Conservation (phyloP, 768 basidiomycete species). For the Boletus reticulatus region DNA sequence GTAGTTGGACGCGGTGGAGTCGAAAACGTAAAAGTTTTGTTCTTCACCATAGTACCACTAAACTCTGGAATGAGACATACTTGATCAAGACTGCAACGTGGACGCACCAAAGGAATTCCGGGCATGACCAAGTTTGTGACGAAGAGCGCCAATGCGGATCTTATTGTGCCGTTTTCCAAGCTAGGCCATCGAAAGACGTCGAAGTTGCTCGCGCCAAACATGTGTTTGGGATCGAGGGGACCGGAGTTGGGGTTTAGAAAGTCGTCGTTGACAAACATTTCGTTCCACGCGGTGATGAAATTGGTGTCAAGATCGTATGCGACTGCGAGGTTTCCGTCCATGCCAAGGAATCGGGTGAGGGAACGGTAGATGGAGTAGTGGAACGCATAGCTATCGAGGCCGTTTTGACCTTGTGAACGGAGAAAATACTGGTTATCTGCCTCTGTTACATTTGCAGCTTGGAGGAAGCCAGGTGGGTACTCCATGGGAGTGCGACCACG, state of each 20-base stretch:
- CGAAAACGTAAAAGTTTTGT: conserved; percentile 84
- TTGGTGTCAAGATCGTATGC: conserved; percentile 83
- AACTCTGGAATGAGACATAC: neutral
- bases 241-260: conserved; percentile 72
- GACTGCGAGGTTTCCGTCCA: conserved; percentile 93
- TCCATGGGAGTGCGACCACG: conserved; percentile 83
- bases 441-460: conserved; percentile 65
- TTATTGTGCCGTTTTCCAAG: conserved; percentile 78
- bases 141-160: conserved; percentile 74
- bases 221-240: conserved; percentile 75
- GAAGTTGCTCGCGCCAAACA: conserved; percentile 93
- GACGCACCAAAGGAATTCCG: conserved; percentile 71
- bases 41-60: conserved; percentile 90
- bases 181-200: conserved; percentile 95
- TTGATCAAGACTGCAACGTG: neutral
- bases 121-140: conserved; percentile 81
- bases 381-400: conserved; percentile 80
- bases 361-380: conserved; percentile 94
- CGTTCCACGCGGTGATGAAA: conserved; percentile 88
- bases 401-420: conserved; percentile 58
- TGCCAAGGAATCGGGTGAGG: conserved; percentile 83
- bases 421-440: conserved; percentile 74
- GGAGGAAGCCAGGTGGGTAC: conserved; percentile 62
- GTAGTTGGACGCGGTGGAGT: conserved; percentile 90
- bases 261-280: conserved; percentile 88